Base-by-base conservation (phyloP, 2,329 filamentous ascomycete species). In the Cadophora gregata region DNA sequence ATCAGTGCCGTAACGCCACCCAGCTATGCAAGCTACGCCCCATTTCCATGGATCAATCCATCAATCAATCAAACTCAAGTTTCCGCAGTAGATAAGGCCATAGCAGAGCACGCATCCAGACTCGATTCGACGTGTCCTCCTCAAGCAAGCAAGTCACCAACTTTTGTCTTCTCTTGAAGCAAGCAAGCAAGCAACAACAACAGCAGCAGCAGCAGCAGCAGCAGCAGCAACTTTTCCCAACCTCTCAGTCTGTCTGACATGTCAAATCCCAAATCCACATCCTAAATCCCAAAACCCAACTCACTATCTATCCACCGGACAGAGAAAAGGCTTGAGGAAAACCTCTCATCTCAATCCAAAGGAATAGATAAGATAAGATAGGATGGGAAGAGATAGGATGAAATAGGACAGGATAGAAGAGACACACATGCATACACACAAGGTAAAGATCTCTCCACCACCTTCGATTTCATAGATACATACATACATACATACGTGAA, bases 311-410 rank as follows among this genome's bases (percentile, higher is more conserved):
- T 21, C n/a, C 55, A 31, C 16, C 33, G 27, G 27, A 42, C 21
- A 33, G 55, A 58, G 55, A 58, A 38, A 36, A 16, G 55, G 33
- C 27, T 38, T n/a, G n/a, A n/a, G n/a, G 10, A 25, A 38, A 27
- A 21, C 33, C 55, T 58, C 31, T 58, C 33, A 27, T 58, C 31
- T 58, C 33, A 27, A 38, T 38, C 55, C 55, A 58, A 58, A 8
- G 21, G 31, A 58, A 8, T 58, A 58, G 55, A 58, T 42, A 25
- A 21, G 31, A 42, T 25, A 42, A 8, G 29, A 36, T 2, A 42
- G 38, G 19, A 16, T n/a, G n/a, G n/a, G n/a, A n/a, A n/a, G n/a
- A n/a, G 14, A 33, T 5, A 58, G 21, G 31, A 14, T 14, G 14
- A 3, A 29, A n/a, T n/a, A n/a, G n/a, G n/a, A n/a, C n/a, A n/a